A percentile compares a stretch with the other conserved stretches of the same genome.
phyloP scores from a whole-genome alignment of 31 red algal genomes.

The Asparagopsis taxiformis region DNA sequence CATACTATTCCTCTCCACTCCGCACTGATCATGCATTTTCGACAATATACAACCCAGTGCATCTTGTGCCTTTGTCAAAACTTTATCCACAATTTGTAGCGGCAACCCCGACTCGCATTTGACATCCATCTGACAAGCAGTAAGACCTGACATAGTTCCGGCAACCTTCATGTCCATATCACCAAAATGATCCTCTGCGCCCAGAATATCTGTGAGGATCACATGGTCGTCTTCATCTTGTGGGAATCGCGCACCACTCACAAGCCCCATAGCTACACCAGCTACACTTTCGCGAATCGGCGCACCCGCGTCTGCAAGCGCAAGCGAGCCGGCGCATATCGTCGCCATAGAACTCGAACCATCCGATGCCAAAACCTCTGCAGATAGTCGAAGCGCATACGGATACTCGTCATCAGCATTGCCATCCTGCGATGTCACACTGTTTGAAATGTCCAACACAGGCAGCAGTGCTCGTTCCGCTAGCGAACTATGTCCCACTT shows the following conservation, averaged over 20 bases:
- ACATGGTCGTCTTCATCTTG: conserved; percentile 12
- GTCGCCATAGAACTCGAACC: conserved; percentile 89
- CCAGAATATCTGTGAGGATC: conserved; percentile 70
- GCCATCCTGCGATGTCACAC: no score
- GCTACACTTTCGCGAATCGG: conserved; percentile 60
- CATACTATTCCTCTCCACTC: background rate
- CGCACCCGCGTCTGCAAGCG: conserved; percentile 83
- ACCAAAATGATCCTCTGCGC: conserved; percentile 72
- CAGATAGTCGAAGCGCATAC: conserved; percentile 62
- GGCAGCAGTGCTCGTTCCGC: conserved; percentile 52
- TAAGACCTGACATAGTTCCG: conserved; percentile 55
- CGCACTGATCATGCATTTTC: conserved; percentile 3
- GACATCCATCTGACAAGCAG: conserved; percentile 74
- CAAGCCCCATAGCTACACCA: conserved; percentile 65
- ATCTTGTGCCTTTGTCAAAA: background rate
- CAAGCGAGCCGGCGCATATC: conserved; percentile 78
- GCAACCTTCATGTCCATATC: conserved; percentile 82
- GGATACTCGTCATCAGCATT: conserved; percentile 17
- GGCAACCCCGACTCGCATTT: conserved; percentile 39
- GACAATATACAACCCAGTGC: background rate
- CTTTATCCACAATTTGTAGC: conserved; percentile 1
- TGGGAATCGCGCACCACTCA: background rate
- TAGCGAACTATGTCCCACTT: conserved; percentile 77
- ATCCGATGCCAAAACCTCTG: conserved; percentile 68
- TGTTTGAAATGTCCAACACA: conserved; percentile 35